phyloP scores from a whole-genome alignment of 345 rosid genomes.

The Moricandia moricandioides region DNA sequence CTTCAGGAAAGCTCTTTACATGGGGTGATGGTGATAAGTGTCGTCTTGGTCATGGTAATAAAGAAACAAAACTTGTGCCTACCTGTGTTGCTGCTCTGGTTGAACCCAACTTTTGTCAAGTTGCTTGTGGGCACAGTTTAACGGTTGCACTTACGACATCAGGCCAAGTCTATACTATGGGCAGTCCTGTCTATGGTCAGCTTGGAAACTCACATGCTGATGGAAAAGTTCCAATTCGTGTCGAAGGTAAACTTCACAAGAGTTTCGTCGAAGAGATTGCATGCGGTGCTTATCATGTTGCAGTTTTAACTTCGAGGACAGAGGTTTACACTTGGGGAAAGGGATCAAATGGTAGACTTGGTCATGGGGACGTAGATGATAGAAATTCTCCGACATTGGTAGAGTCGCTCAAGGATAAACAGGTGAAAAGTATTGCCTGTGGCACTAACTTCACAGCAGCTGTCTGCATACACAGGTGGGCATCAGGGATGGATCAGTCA shows the following conservation, averaged over 20 bases:
- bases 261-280: conserved; percentile 91
- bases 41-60: conserved; percentile 97
- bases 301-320: conserved; percentile 82
- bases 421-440: conserved; percentile 89
- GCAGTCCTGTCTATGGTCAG: conserved; percentile 96
- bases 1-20: conserved; percentile 91
- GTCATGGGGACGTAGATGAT: conserved; percentile 93
- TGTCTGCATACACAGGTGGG: conserved; percentile 97
- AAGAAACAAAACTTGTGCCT: conserved; percentile 88
- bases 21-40: conserved; percentile 99
- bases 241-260: conserved; percentile 88
- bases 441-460: conserved; percentile 92
- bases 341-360: conserved; percentile 95
- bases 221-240: conserved; percentile 78
- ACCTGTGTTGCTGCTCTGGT: conserved; percentile 96
- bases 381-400: conserved; percentile 72
- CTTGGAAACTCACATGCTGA: conserved; percentile 88
- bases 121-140: conserved; percentile 90
- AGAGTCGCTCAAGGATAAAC: conserved; percentile 92
- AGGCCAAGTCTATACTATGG: conserved; percentile 94
- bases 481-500: conserved; percentile 91
- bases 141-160: conserved; percentile 87
- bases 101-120: conserved; percentile 94
- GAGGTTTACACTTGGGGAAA: conserved; percentile 99
- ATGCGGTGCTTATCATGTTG: conserved; percentile 97